Base-by-base conservation (phyloP, 225 moss, liverwort and hornwort genomes). In the Straminergon stramineum region DNA sequence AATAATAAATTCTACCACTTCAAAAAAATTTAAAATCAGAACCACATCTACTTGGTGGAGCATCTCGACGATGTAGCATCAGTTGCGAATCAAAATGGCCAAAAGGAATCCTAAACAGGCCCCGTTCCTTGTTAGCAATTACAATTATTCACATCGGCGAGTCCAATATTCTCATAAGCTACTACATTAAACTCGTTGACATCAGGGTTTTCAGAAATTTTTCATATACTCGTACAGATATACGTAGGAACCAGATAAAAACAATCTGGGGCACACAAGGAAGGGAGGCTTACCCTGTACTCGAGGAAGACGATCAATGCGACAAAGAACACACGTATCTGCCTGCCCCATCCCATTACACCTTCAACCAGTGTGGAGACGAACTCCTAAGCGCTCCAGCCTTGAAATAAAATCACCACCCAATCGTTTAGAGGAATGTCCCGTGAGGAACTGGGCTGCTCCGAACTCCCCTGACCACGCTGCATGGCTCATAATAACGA, bases 331-430 rank as follows among this genome's bases (percentile, higher is more conserved):
- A 94, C 92, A 32, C 94, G 93, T 87, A 93, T 92, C 82, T 94
- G 94, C 91, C 94, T 94, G 88, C 91, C 85, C 94, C 94, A 94
- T 91, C 93, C 94, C 94, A 94, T 94, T 91, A 89, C 89, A 92
- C 68, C 90, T 91, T 90, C 91, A 82, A 90, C 82, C 69, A 61
- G 52, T 18, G 88, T 79, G 70, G 64, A 81, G 71, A 85, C 37
- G 82, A 89, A 88, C 71, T 82, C 82, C 31, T 79, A 86, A 85
- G 73, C 31, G 71, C 30, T 75, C 88, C 91, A 88, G 88, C 64
- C 91, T 89, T 65, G 85, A 66, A 86, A 83, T 39, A 88, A 85
- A 79, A 85, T n/a, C 85, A 74, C 70, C 84, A 80, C 69, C 84
- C 79, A 89, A 28, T 81, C 87, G 89, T 69, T n/a, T 21, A 67